Percentiles rank a stretch among this genome's conserved stretches.
Evolutionary conservation across 768 basidiomycete genomes (phyloP).

Genomic region (Agrocybe praecox): DNA sequence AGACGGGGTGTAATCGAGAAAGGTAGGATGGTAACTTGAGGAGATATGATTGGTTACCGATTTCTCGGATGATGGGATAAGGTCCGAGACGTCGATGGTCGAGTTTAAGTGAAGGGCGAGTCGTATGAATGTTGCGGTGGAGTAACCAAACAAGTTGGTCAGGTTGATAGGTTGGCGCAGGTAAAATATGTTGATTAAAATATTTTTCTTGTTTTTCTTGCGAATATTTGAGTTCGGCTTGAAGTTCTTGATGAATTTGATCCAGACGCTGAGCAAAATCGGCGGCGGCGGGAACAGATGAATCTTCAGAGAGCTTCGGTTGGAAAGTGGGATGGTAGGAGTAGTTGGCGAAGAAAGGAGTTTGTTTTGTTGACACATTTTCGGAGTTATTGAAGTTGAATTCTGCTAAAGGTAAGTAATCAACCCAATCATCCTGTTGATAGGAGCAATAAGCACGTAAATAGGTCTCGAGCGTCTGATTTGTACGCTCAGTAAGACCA

Average conservation of each 20-base stretch:
- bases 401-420: constrained; percentile 39
- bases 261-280: constrained; percentile 28
- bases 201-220: constrained; percentile 28
- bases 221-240: constrained; percentile 29
- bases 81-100: constrained; percentile 29
- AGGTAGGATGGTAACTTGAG: constrained; percentile 33
- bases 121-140: constrained; percentile 39
- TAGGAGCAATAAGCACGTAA: constrained; percentile 35
- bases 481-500: constrained; percentile 19
- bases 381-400: constrained; percentile 41
- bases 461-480: constrained; percentile 32
- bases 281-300: constrained; percentile 32
- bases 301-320: constrained; percentile 25
- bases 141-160: constrained; percentile 41
- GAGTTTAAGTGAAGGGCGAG: constrained; percentile 41
- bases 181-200: constrained; percentile 26
- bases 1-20: constrained; percentile 38
- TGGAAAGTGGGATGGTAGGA: constrained; percentile 33
- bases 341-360: constrained; percentile 39
- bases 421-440: constrained; percentile 46
- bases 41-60: constrained; percentile 24
- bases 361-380: constrained; percentile 32
- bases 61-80: constrained; percentile 12
- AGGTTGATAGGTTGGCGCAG: constrained; percentile 27
- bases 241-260: constrained; percentile 33